phyloP scores from a whole-genome alignment of 257 asterid species.

The Nicotiana obtusifolia region DNA sequence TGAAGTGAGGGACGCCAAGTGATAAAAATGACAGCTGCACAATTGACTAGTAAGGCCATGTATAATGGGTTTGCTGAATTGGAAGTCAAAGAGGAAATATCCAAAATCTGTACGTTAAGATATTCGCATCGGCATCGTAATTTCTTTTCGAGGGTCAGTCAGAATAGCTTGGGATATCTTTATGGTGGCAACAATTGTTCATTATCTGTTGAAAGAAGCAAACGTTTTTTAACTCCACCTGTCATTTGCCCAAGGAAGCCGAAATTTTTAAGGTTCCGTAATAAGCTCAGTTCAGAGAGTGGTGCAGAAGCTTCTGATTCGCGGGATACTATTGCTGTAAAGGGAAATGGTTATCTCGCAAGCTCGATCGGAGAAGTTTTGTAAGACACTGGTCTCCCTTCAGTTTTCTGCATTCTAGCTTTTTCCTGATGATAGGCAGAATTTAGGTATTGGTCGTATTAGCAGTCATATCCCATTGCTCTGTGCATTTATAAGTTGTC shows the following conservation, averaged over 20 bases:
- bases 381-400: conserved; percentile 19
- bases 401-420: neutral
- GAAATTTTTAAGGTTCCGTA: conserved; percentile 19
- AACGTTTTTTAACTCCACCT: conserved; percentile 23
- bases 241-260: conserved; percentile 29
- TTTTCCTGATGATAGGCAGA: neutral
- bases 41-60: conserved; percentile 30
- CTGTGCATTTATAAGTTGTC: neutral
- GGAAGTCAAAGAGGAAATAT: conserved; percentile 7
- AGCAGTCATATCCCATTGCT: neutral
- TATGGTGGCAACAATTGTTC: conserved; percentile 18
- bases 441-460: neutral
- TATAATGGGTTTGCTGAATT: conserved; percentile 24
- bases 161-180: conserved; percentile 14
- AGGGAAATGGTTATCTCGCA: conserved; percentile 18
- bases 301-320: conserved; percentile 27
- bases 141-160: conserved; percentile 12
- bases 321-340: conserved; percentile 19
- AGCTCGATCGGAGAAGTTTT: conserved; percentile 19
- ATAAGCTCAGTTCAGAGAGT: conserved; percentile 31
- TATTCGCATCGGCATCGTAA: conserved; percentile 11
- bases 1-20: conserved; percentile 1
- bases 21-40: conserved; percentile 43
- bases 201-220: conserved; percentile 22
- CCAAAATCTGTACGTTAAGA: conserved; percentile 1